Conservation (phyloP, 2,329 filamentous ascomycete genomes). For the Penicillium sp. region DNA sequence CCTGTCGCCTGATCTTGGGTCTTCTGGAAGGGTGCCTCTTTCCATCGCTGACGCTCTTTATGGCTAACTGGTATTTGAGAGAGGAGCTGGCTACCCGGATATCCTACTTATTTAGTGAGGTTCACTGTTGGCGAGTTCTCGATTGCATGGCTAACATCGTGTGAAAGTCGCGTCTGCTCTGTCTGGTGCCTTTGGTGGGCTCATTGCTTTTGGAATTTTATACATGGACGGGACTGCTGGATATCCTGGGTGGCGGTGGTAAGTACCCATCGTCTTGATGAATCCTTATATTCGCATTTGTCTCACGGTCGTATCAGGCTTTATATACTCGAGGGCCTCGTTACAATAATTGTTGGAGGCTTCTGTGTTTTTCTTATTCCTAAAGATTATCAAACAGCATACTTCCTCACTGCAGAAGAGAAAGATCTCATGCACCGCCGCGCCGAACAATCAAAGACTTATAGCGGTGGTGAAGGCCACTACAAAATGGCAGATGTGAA, state of each 20-base stretch:
- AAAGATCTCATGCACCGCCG: neutral
- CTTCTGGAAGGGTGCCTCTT: neutral
- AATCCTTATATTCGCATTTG: neutral
- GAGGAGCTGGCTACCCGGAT: neutral
- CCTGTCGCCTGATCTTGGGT: neutral
- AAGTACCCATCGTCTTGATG: conserved; percentile 31
- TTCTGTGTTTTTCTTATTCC: neutral
- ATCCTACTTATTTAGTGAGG: neutral
- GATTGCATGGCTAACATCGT: neutral
- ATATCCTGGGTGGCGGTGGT: neutral
- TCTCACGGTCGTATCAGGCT: neutral
- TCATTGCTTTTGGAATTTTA: neutral
- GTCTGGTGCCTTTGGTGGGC: neutral
- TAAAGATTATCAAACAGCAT: neutral
- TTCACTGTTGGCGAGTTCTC: neutral
- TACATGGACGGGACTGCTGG: neutral
- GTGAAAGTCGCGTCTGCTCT: neutral
- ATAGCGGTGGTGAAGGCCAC: neutral
- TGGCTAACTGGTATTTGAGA: neutral
- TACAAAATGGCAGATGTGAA: neutral
- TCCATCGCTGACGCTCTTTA: neutral
- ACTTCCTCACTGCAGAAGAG: neutral
- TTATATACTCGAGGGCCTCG: neutral
- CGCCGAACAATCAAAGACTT: neutral
- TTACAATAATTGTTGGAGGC: neutral